Conservation (phyloP, 2,329 filamentous ascomycete species). For the Dendrostoma leiphaemia region DNA sequence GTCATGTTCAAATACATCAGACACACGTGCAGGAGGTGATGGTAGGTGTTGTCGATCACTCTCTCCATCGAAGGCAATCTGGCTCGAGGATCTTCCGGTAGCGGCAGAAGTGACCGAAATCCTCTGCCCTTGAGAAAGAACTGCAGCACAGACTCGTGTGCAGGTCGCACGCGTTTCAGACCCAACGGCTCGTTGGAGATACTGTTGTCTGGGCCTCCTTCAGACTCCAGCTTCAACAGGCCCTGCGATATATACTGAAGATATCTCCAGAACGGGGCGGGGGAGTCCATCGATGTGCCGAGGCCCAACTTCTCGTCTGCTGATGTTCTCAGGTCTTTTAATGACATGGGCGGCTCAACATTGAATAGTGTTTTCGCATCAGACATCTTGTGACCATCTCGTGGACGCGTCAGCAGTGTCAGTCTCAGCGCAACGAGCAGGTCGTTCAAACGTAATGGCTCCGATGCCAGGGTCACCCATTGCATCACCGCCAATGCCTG, state of each 20-base stretch:
- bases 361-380: constrained; percentile 24
- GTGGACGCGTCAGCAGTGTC: constrained; percentile 19
- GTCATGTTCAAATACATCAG: constrained; percentile 32
- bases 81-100: background rate
- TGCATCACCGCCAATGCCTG: constrained; percentile 32
- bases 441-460: constrained; percentile 32
- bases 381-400: background rate
- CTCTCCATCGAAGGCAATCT: constrained; percentile 15
- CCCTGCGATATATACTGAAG: constrained; percentile 9
- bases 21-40: constrained; percentile 29
- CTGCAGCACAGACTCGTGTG: constrained; percentile 29
- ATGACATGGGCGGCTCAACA: constrained; percentile 24
- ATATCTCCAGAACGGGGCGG: constrained; percentile 12
- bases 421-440: constrained; percentile 29
- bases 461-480: constrained; percentile 32
- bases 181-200: constrained; percentile 23
- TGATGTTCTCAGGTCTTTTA: constrained; percentile 23
- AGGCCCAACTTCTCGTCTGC: constrained; percentile 10
- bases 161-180: constrained; percentile 28
- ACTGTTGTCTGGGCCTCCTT: background rate
- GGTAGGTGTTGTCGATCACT: constrained; percentile 29
- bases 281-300: constrained; percentile 1
- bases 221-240: constrained; percentile 6
- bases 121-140: constrained; percentile 33
- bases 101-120: constrained; percentile 26